A percentile compares a stretch with the other conserved stretches of the same genome.
phyloP scores from a whole-genome alignment of 75 land plant species.

The Isoetes taiwanensis region DNA sequence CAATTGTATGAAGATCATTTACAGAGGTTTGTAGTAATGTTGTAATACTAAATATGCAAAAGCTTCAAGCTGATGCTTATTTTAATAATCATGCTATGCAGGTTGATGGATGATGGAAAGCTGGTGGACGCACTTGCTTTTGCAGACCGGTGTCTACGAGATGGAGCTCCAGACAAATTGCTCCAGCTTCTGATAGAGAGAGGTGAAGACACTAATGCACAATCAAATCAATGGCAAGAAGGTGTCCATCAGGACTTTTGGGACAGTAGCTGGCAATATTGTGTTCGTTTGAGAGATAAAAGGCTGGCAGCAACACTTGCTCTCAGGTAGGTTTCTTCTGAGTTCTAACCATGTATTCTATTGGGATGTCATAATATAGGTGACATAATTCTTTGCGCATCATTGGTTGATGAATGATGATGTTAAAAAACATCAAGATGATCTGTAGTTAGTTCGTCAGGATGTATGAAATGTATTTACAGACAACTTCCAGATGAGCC shows the following conservation, averaged over 20 bases:
- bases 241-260: constrained; percentile 25
- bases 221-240: constrained; percentile 35
- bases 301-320: constrained; percentile 84
- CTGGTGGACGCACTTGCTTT: constrained; percentile 88
- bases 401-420: too few relatives aligned
- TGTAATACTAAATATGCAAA: background rate
- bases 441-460: too few relatives aligned
- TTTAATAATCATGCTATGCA: constrained; percentile 10
- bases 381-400: too few relatives aligned
- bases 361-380: too few relatives aligned
- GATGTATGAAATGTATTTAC: too few relatives aligned
- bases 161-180: constrained; percentile 84
- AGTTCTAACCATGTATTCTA: too few relatives aligned
- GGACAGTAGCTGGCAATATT: constrained; percentile 86
- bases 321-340: constrained; percentile 49
- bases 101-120: constrained; percentile 80
- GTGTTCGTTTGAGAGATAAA: constrained; percentile 76
- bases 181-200: constrained; percentile 58
- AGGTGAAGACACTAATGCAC: constrained; percentile 29
- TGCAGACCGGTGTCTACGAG: constrained; percentile 83
- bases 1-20: constrained; percentile 80
- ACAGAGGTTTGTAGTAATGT: constrained; percentile 38
- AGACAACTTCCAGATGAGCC: too few relatives aligned
- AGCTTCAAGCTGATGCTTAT: background rate
- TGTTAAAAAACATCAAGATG: too few relatives aligned